Base-by-base conservation (phyloP, 108 stramenopile species). In the Cyclostephanos tholiformis region DNA sequence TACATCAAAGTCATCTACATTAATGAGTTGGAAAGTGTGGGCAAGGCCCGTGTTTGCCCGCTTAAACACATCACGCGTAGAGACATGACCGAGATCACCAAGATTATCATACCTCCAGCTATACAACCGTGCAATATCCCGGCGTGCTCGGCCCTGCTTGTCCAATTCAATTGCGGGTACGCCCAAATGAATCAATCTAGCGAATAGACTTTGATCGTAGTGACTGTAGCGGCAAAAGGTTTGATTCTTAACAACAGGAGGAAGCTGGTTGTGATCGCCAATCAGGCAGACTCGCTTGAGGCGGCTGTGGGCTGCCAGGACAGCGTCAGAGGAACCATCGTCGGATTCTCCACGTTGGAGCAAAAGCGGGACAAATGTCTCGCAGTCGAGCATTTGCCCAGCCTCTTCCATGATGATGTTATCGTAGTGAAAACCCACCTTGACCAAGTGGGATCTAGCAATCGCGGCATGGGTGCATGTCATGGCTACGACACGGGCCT, bases 401-500 rank as follows among this genome's bases (percentile, higher is more conserved):
- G 97, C 95, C 72, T 99, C 99, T 75, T 99, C 99, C 89, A 99
- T 92, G n/a, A 99, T 85, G 49, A 99, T 63, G 67, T 89, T 97
- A 85, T 99, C 99, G 69, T 97, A 99, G 65, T 97, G 92, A 84
- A 98, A 99, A 7, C 93, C 95, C 51, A 98, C 63, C 55, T 96
- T 82, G 26, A 98, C 82, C 53, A 99, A 83, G 49, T 90, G 93
- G n/a, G 87, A 75, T 27, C 99, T 76, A 3, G 89, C 95, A 68
- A 98, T 93, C 0, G 98, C 98, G n/a, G 99, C 99, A 80, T 99
- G 99, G 39, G 97, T 99, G 67, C 97, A 98, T 11, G 99, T 99
- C 97, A 98, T 97, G 44, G 98, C 98, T 20, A 99, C 97, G 56
- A 99, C 89, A 39, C 92, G 67, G 4, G 98, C 98, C 72, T 98